Conservation (phyloP, 2,329 filamentous ascomycete genomes). For the Zymoseptoria crescenta region DNA sequence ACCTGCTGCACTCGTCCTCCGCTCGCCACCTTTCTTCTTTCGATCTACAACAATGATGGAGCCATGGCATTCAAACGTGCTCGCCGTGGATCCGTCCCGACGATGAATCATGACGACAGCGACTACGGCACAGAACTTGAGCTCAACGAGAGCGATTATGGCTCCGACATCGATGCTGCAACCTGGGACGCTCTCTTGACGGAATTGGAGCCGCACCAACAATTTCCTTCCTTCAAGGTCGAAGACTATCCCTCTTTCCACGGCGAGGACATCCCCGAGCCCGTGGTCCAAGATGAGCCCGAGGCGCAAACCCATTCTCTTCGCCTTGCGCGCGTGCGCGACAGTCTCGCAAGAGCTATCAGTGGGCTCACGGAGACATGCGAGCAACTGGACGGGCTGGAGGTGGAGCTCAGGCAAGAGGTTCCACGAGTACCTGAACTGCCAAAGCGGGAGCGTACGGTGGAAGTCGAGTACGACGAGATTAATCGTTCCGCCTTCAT, state of each 20-base stretch:
- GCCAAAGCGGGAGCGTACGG: slow-evolving; percentile 12
- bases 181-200: slow-evolving; percentile 46
- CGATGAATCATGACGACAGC: slow-evolving; percentile 1
- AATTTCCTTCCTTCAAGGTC: not conserved
- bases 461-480: slow-evolving; percentile 39
- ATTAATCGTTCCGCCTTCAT: slow-evolving; percentile 30
- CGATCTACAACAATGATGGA: not conserved
- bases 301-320: slow-evolving; percentile 9
- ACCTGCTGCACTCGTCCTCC: not conserved
- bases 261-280: slow-evolving; percentile 15
- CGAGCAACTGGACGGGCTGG: not conserved
- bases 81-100: not conserved
- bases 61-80: not conserved
- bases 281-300: slow-evolving; percentile 17
- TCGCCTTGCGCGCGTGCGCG: slow-evolving; percentile 12
- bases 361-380: not conserved
- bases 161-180: slow-evolving; percentile 54
- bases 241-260: slow-evolving; percentile 1
- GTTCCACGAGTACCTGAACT: not conserved
- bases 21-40: not conserved
- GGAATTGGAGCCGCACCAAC: slow-evolving; percentile 32
- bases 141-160: slow-evolving; percentile 49
- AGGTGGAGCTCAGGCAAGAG: not conserved
- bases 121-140: slow-evolving; percentile 9
- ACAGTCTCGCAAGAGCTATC: slow-evolving; percentile 6